phyloP scores from a whole-genome alignment of 2,329 filamentous ascomycete species.

The Stromatinia cepivora region DNA sequence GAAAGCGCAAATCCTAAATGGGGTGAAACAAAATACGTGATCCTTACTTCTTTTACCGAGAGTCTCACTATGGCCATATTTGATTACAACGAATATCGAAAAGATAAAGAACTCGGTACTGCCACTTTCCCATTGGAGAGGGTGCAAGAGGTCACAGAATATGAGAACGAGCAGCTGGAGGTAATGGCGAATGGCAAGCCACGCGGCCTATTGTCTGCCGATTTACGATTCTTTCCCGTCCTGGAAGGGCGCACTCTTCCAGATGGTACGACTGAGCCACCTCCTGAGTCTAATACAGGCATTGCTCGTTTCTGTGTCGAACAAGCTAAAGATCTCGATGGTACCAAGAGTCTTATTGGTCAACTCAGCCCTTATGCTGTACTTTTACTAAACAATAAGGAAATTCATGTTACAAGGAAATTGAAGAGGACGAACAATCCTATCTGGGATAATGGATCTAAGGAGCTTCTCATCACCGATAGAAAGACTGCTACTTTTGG shows the following conservation, averaged over 20 bases:
- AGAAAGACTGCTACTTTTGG: constrained; percentile 87
- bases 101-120: constrained; percentile 90
- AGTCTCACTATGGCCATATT: constrained; percentile 80
- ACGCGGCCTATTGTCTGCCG: constrained; percentile 75
- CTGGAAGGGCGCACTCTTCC: constrained; percentile 69
- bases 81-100: constrained; percentile 94
- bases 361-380: constrained; percentile 87
- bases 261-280: constrained; percentile 76
- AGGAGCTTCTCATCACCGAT: constrained; percentile 94
- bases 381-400: constrained; percentile 87
- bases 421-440: constrained; percentile 97
- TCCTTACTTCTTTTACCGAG: constrained; percentile 88
- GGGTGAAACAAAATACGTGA: constrained; percentile 96
- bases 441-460: constrained; percentile 89
- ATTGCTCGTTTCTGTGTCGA: constrained; percentile 92
- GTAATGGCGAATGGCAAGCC: constrained; percentile 81
- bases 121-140: constrained; percentile 84
- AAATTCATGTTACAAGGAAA: constrained; percentile 85
- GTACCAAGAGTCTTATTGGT: constrained; percentile 87
- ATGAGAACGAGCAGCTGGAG: constrained; percentile 84
- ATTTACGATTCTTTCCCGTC: constrained; percentile 94
- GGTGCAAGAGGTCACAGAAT: constrained; percentile 72
- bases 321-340: constrained; percentile 94
- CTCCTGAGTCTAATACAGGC: constrained; percentile 88
- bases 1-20: constrained; percentile 86